Conservation (phyloP, 1,139 yeast species). For the Geotrichum candidum region DNA sequence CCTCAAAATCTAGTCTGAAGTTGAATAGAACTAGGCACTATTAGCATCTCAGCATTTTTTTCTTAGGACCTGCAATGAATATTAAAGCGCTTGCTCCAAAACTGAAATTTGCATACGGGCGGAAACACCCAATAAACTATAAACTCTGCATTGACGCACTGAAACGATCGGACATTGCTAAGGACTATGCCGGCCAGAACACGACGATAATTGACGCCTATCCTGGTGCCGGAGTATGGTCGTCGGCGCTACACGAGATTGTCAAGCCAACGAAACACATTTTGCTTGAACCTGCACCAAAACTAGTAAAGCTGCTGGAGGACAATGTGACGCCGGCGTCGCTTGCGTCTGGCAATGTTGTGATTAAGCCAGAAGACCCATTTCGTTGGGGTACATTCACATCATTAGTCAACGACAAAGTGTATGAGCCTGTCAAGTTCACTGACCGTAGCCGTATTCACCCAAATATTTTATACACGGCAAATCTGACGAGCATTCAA, state of each 20-base stretch:
- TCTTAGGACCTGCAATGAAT: constrained; percentile 3
- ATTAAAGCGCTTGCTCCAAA: constrained; percentile 7
- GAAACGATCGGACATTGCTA: constrained; percentile 16
- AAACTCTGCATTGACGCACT: constrained; percentile 19
- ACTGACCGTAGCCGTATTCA: constrained; percentile 47
- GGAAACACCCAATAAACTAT: constrained; percentile 24
- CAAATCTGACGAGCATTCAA: constrained; percentile 51
- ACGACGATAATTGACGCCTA: constrained; percentile 63
- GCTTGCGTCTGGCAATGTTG: neutral
- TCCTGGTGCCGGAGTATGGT: constrained; percentile 46
- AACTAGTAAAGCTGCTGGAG: constrained; percentile 21
- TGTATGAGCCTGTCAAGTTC: constrained; percentile 35
- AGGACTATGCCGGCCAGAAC: constrained; percentile 37
- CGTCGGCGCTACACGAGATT: constrained; percentile 47
- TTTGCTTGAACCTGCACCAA: constrained; percentile 46
- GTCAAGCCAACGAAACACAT: constrained; percentile 57
- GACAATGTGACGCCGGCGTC: constrained; percentile 18
- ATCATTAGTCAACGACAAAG: constrained; percentile 40
- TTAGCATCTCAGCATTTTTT: neutral
- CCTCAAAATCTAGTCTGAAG: neutral
- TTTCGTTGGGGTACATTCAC: constrained; percentile 59
- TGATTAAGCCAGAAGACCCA: constrained; percentile 42
- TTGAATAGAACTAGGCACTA: neutral
- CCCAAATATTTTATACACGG: constrained; percentile 57
- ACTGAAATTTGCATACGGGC: constrained; percentile 24